phyloP scores from a whole-genome alignment of 2,329 filamentous ascomycete genomes.

The Mariannaea sp. region DNA sequence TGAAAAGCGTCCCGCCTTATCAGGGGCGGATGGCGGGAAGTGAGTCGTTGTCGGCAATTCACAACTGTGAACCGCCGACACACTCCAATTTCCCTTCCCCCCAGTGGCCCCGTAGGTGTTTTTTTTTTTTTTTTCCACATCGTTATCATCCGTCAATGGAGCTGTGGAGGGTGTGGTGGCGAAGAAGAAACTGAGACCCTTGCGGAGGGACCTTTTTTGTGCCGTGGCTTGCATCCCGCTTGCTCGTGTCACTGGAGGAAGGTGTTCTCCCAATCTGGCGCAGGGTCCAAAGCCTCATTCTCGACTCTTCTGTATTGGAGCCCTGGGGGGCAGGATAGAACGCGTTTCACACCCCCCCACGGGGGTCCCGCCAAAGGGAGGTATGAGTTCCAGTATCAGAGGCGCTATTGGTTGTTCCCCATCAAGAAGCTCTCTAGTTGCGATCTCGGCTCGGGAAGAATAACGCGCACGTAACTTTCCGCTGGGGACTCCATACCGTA shows the following conservation, averaged over 20 bases:
- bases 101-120: too few relatives aligned
- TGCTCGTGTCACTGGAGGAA: conserved; percentile 3
- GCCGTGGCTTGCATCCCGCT: conserved; percentile 14
- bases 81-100: conserved; percentile 16
- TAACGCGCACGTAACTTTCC: conserved; percentile 21
- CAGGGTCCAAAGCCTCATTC: conserved; percentile 13
- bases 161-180: not conserved
- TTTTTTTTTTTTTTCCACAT: conserved; percentile 1
- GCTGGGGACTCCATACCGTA: conserved; percentile 7
- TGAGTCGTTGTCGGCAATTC: too few relatives aligned
- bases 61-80: too few relatives aligned
- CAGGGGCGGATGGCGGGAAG: too few relatives aligned
- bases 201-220: not conserved
- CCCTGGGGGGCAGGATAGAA: too few relatives aligned
- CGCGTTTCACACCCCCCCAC: too few relatives aligned
- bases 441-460: conserved; percentile 25
- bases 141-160: conserved; percentile 5
- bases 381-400: too few relatives aligned
- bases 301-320: conserved; percentile 1
- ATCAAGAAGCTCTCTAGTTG: conserved; percentile 13
- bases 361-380: too few relatives aligned
- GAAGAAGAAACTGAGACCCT: not conserved
- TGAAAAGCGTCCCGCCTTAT: too few relatives aligned
- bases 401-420: not conserved
- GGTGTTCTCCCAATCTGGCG: conserved; percentile 13